Percentiles rank a stretch among this genome's conserved stretches.
Conservation (phyloP, 495 filamentous ascomycete species). For the Aspergillus sclerotioniger region DNA sequence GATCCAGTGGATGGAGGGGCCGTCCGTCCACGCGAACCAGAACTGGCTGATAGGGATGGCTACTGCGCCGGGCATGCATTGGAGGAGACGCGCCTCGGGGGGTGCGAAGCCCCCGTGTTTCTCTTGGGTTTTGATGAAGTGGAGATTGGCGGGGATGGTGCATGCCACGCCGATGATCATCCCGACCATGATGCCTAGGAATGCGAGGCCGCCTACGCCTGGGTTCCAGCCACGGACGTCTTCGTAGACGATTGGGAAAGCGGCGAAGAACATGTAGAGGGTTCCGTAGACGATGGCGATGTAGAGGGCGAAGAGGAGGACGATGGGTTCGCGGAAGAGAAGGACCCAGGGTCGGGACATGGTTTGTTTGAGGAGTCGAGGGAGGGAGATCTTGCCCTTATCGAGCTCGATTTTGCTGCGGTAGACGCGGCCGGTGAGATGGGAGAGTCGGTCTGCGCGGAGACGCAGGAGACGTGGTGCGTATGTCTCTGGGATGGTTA, state of each 20-base stretch:
- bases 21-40: conserved; percentile 4
- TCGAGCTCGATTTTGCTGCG: conserved; percentile 3
- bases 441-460: background rate
- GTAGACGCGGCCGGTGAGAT: background rate
- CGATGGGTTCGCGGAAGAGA: conserved; percentile 4
- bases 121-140: background rate
- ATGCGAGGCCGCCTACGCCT: background rate
- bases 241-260: conserved; percentile 3
- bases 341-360: background rate
- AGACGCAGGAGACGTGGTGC: background rate
- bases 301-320: conserved; percentile 2
- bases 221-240: conserved; percentile 2
- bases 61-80: background rate
- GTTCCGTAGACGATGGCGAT: conserved; percentile 4
- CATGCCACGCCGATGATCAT: background rate
- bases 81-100: background rate
- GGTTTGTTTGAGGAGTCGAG: background rate
- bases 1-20: background rate
- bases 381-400: background rate
- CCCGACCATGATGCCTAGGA: conserved; percentile 1
- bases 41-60: conserved; percentile 6
- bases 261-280: conserved; percentile 5
- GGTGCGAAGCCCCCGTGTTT: background rate
- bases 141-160: background rate
- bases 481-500: background rate